Conservation (phyloP, 2,329 filamentous ascomycete species). For the Ophiostoma sp. region DNA sequence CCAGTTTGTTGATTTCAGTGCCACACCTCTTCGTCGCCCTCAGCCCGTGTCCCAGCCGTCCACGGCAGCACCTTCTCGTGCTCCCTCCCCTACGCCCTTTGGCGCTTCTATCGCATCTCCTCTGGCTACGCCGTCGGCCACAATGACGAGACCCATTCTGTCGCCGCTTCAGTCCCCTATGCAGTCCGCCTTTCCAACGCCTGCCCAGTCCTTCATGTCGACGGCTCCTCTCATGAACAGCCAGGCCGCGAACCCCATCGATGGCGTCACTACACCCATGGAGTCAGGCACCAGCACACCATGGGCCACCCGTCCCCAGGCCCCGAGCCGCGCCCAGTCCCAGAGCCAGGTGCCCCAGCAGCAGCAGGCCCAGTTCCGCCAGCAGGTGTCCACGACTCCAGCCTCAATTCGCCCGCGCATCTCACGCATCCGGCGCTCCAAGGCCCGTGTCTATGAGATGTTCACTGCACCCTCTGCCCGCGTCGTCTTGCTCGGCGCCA, state of each 20-base stretch:
- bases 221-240: conserved; percentile 13
- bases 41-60: conserved; percentile 14
- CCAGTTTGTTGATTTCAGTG: conserved; percentile 9
- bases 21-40: background rate
- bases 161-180: conserved; percentile 19
- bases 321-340: background rate
- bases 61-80: conserved; percentile 11
- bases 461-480: conserved; percentile 45
- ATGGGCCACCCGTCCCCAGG: background rate
- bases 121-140: background rate
- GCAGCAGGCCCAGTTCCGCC: background rate
- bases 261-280: background rate
- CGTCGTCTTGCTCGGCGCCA: conserved; percentile 65
- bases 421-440: background rate
- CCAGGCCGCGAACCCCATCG: background rate
- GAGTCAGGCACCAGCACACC: conserved; percentile 6
- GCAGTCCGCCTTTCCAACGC: conserved; percentile 13
- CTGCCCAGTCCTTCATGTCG: conserved; percentile 18
- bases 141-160: conserved; percentile 11
- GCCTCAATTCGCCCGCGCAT: background rate
- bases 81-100: conserved; percentile 5
- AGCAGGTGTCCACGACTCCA: background rate
- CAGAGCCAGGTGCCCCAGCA: conserved; percentile 1
- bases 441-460: conserved; percentile 39
- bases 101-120: conserved; percentile 14